Evolutionary conservation across 2,329 filamentous ascomycete genomes (phyloP).

Genomic region (Aspergillus sp.): DNA sequence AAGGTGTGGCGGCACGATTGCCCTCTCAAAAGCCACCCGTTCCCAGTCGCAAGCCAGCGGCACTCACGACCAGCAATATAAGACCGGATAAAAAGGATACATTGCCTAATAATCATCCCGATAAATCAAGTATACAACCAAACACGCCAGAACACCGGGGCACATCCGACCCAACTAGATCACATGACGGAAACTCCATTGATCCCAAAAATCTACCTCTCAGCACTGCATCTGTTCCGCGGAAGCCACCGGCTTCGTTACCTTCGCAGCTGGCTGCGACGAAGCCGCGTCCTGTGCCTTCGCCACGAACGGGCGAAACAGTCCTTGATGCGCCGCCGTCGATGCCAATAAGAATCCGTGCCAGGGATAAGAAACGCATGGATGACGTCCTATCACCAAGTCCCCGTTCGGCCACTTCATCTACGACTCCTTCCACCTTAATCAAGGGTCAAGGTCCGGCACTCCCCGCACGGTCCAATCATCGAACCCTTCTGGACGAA

Average conservation of each 20-base stretch:
- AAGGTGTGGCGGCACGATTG: conserved; percentile 22
- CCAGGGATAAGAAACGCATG: background rate
- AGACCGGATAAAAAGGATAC: background rate
- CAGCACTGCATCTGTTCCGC: conserved; percentile 7
- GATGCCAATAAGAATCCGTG: background rate
- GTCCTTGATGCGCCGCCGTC: conserved; percentile 2
- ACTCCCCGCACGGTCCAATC: conserved; percentile 24
- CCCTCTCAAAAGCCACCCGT: background rate
- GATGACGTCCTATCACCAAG: conserved; percentile 6
- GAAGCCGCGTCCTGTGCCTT: conserved; percentile 17
- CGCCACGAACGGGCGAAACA: conserved; percentile 12
- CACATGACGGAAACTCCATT: conserved; percentile 4
- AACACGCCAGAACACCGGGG: conserved; percentile 27
- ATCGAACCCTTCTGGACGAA: conserved; percentile 9
- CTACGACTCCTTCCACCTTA: conserved; percentile 11
- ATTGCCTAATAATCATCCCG: conserved; percentile 3
- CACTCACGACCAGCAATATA: background rate
- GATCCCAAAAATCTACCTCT: conserved; percentile 1
- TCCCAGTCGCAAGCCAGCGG: background rate
- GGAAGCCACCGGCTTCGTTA: conserved; percentile 7
- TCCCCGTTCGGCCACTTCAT: conserved; percentile 13
- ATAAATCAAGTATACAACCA: background rate
- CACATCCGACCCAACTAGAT: conserved; percentile 7
- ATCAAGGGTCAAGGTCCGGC: conserved; percentile 20
- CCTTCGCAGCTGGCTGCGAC: conserved; percentile 8